Conservation (phyloP, 2,329 filamentous ascomycete genomes). For the Ceratocystis colombiana region DNA sequence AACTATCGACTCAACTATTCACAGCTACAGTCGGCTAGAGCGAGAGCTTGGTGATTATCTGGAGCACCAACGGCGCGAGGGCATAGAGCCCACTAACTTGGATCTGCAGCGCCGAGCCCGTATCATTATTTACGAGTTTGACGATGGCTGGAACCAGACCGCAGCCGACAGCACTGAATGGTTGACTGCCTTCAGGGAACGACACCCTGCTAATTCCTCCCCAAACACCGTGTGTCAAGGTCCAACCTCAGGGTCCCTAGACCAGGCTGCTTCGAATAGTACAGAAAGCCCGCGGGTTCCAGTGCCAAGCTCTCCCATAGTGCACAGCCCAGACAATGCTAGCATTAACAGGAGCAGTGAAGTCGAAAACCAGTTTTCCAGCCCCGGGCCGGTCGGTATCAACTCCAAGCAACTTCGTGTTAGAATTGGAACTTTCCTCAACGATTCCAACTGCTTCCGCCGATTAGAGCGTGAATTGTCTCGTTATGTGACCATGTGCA, state of each 20-base stretch:
- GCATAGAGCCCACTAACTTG: slow-evolving; percentile 43
- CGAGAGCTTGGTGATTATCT: slow-evolving; percentile 46
- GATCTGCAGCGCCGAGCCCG: slow-evolving; percentile 49
- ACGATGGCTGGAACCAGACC: slow-evolving; percentile 56
- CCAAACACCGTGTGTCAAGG: background rate
- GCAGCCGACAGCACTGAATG: slow-evolving; percentile 47
- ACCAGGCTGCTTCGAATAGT: background rate
- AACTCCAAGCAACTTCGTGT: slow-evolving; percentile 10
- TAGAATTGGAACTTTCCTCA: slow-evolving; percentile 38
- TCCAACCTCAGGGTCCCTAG: background rate
- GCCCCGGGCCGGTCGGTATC: background rate
- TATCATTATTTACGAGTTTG: slow-evolving; percentile 51
- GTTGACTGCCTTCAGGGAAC: slow-evolving; percentile 44
- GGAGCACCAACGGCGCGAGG: slow-evolving; percentile 36
- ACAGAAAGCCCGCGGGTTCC: background rate
- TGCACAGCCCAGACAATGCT: background rate
- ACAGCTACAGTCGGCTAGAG: slow-evolving; percentile 49
- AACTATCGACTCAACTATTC: slow-evolving; percentile 50
- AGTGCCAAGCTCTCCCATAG: background rate
- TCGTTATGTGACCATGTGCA: slow-evolving; percentile 44
- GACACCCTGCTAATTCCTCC: slow-evolving; percentile 32
- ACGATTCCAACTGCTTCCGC: slow-evolving; percentile 51
- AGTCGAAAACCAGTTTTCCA: background rate
- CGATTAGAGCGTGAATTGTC: slow-evolving; percentile 45
- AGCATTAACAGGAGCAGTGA: background rate